Evolutionary conservation across 2,329 filamentous ascomycete genomes (phyloP).

Genomic region (Colletotrichum sp.): DNA sequence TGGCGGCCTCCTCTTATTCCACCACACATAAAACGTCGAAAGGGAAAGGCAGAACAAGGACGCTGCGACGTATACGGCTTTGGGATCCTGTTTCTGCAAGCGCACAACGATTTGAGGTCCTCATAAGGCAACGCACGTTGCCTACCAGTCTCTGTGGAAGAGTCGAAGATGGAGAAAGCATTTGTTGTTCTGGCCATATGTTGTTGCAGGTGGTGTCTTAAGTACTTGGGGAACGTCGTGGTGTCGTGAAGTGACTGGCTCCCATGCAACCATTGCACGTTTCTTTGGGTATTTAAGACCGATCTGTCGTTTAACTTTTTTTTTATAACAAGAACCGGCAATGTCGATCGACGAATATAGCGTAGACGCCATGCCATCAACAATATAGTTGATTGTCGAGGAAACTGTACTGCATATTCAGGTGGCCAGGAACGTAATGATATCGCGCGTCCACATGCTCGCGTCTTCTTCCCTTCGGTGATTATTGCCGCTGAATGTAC

Average conservation of each 20-base stretch:
- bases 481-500: background rate
- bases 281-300: background rate
- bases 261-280: background rate
- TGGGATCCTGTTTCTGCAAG: background rate
- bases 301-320: accelerated
- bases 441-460: background rate
- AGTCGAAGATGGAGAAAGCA: too few species aligned
- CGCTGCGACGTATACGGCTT: background rate
- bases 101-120: accelerated
- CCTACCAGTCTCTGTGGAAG: background rate
- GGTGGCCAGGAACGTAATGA: background rate
- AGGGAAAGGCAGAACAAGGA: too few species aligned
- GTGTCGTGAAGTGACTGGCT: background rate
- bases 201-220: accelerated
- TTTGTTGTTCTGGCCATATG: accelerated
- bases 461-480: background rate
- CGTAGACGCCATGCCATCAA: too few species aligned
- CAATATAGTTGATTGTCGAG: background rate
- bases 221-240: accelerated
- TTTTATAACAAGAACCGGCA: background rate
- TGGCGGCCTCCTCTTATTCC: background rate
- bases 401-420: accelerated
- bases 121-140: accelerated
- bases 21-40: background rate
- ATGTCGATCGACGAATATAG: too few species aligned